Conservation (phyloP, 805 yeast species). For the Suhomyces canberraensis region DNA sequence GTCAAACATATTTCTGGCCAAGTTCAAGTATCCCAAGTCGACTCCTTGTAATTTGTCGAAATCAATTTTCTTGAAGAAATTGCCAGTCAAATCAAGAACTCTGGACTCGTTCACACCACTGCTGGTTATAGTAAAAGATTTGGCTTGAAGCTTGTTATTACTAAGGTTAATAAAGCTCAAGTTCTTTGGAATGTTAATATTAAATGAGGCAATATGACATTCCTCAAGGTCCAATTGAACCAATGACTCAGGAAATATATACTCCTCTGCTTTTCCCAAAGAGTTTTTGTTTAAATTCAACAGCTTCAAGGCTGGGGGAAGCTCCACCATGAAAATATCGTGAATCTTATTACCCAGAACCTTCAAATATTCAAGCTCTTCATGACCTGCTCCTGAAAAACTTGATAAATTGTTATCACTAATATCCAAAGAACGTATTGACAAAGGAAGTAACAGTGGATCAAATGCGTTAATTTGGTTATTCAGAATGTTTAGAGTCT, state of each 20-base stretch:
- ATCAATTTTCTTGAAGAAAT: conserved; percentile 8
- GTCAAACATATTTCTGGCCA: conserved; percentile 9
- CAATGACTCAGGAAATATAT: conserved; percentile 1
- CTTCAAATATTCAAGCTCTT: conserved; percentile 2
- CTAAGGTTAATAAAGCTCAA: conserved; percentile 4
- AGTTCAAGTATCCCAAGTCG: conserved; percentile 5
- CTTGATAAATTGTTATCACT: conserved; percentile 3
- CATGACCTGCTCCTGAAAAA: not conserved
- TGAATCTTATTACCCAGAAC: conserved; percentile 5
- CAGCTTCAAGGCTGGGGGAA: conserved; percentile 1
- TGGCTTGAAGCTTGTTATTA: conserved; percentile 7
- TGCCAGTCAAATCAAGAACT: conserved; percentile 7
- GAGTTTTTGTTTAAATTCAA: conserved; percentile 5
- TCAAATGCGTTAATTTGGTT: conserved; percentile 3
- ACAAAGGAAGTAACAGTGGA: not conserved
- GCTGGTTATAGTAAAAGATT: conserved; percentile 1
- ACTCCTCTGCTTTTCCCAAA: conserved; percentile 2
- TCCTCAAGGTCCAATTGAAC: conserved; percentile 2
- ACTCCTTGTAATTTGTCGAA: conserved; percentile 1
- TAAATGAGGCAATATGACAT: conserved; percentile 4
- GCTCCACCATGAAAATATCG: conserved; percentile 1
- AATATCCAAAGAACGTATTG: not conserved
- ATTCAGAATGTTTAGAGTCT: conserved; percentile 5
- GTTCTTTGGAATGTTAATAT: not conserved
- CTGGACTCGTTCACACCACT: not conserved